Evolutionary conservation across 73 alveolate genomes (phyloP).

Genomic region (Tetrahymena malaccensis): DNA sequence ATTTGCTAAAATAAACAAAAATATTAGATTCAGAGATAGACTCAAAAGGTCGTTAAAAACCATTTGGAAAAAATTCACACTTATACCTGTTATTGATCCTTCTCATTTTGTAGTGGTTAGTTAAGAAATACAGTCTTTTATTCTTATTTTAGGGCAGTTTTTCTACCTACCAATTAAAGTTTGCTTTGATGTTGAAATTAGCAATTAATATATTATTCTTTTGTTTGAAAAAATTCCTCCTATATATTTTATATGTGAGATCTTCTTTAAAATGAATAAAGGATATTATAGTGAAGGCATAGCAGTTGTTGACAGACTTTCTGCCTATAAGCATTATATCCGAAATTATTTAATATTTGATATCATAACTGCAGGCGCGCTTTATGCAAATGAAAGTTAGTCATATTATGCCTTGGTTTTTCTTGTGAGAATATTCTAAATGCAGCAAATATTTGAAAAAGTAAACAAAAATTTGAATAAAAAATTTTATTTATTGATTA

Average conservation of each 20-base stretch:
- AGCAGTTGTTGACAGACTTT: background rate
- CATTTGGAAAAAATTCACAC: background rate
- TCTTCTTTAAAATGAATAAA: background rate
- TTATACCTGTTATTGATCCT: background rate
- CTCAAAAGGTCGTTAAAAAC: background rate
- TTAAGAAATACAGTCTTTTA: background rate
- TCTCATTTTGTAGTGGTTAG: background rate
- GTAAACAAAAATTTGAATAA: background rate
- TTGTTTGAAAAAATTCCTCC: background rate
- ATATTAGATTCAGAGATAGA: background rate
- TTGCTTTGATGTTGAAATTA: background rate
- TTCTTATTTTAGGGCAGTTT: background rate
- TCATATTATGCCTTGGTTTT: background rate
- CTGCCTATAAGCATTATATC: background rate
- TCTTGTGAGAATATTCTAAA: background rate
- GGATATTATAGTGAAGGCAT: background rate
- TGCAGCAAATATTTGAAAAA: background rate
- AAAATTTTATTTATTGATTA: background rate
- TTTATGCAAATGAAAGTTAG: background rate
- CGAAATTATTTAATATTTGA: background rate
- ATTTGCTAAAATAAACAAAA: background rate
- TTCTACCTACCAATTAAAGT: background rate
- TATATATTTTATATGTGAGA: background rate
- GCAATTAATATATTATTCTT: background rate
- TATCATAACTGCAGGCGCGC: background rate